Evolutionary conservation across 108 stramenopile species (phyloP), one percentile per base, ranked within the genome.

Genomic region (Cyclotella kingstonii): DNA sequence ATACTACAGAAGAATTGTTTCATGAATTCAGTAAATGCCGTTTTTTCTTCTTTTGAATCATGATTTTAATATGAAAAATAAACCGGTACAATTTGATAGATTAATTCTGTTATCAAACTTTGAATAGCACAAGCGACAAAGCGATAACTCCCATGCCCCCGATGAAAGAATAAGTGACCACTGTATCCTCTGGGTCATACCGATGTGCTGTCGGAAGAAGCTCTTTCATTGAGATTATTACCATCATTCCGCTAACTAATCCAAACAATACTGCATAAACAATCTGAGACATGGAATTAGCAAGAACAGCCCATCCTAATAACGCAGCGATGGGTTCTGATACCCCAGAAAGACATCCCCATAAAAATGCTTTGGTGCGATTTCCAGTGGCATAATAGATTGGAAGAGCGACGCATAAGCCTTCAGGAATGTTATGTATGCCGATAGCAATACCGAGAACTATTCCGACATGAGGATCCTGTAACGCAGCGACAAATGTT

Each of bases 131-230:
- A 27, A 98, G 73, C n/a, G 93, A 93, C 9, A 90, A 23, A 23
- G 97, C 93, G 74, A 98, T 97, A 26, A 97, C 54, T 0, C 63
- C 68, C 97, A 97, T 96, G 15, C 97, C 97, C 12, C 43, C 65
- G 38, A 95, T 70, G 43, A 97, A 73, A 30, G 86, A 80, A 51
- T 89, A 68, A 10, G 92, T 93, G 6, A 95, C 90, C 21, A 95
- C 87, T 10, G 68, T 74, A 50, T 95, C 92, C 23, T 83, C 75
- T 15, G 91, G 86, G 67, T 97, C 96, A 67, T 96, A 96, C n/a
- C 87, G 66, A 63, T 93, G 89, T 23, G 97, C 95, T 1, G 96
- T 97, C 11, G 96, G 97, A 5, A 98, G 46, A 21, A 98, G 75
- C 73, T 98, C 96, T 28, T 85, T 80, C 21, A 90, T 46, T 42